Evolutionary conservation across 2,329 filamentous ascomycete genomes (phyloP), one percentile per base, ranked within the genome.

Genomic region (Gremmenia infestans): DNA sequence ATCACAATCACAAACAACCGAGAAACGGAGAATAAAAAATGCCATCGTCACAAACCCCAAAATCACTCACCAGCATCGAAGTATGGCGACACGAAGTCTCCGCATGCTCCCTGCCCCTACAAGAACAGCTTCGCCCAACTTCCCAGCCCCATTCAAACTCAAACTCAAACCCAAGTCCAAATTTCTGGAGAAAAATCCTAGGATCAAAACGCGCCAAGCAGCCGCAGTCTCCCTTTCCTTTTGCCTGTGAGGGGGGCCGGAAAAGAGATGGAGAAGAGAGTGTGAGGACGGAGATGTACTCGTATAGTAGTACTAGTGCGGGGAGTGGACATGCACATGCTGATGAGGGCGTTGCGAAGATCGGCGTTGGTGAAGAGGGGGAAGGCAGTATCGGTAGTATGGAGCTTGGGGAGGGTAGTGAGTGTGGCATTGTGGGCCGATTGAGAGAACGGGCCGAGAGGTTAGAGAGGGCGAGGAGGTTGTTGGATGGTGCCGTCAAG

Each of bases 11-110:
- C n/a, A 25, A 25, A 14, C 17, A 25, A 25, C 43, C 28, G 2
- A 28, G 28, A 28, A 28, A 9, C 28, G 28, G 28, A 28, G 28
- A 28, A 28, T 28, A 28, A 28, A 28, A 46, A 23, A 54, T 53
- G 43, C 36, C 53, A 43, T 52, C 53, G 39, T 52, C 54, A 32
- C 68, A 66, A 56, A 74, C 74, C 36, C 55, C 53, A 32, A 69
- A 65, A 55, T 56, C 64, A 42, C 54, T 42, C 28, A 50, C 60
- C 50, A 73, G 74, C 66, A 78, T 81, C 60, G 68, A 76, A 56
- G 71, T 76, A 57, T 82, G 79, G 79, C 75, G 76, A 54, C 69
- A 69, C 52, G 79, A 81, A 68, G 76, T 81, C 48, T 70, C 71
- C 37, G 65, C 68, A 22, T 68, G 72, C 48, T 66, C 65, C 37